phyloP scores from a whole-genome alignment of 495 filamentous ascomycete genomes.

The Acidiella bohemica region DNA sequence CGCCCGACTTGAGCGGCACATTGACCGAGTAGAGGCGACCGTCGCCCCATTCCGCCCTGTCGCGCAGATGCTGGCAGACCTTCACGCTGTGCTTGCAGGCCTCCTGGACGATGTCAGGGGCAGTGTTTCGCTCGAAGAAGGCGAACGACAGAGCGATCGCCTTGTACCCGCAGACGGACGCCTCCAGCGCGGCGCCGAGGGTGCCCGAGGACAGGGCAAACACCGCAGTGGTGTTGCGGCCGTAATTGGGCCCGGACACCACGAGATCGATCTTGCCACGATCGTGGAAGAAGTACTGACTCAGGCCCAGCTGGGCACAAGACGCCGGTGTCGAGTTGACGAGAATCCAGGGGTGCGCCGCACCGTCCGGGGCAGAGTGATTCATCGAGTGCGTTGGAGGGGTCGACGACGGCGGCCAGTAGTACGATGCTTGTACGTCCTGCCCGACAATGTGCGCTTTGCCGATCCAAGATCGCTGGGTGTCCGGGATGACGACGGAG shows the following conservation, averaged over 20 bases:
- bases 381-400: constrained; percentile 34
- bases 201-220: constrained; percentile 86
- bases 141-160: constrained; percentile 79
- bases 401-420: constrained; percentile 48
- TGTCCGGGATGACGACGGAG: constrained; percentile 78
- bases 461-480: constrained; percentile 92
- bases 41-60: constrained; percentile 55
- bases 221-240: constrained; percentile 80
- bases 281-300: constrained; percentile 75
- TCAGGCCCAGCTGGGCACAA: constrained; percentile 80
- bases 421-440: constrained; percentile 77
- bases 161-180: constrained; percentile 62
- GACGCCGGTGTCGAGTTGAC: constrained; percentile 78
- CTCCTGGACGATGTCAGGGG: constrained; percentile 59
- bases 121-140: constrained; percentile 69
- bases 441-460: constrained; percentile 90
- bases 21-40: constrained; percentile 68
- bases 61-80: constrained; percentile 62
- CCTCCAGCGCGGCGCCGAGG: constrained; percentile 82
- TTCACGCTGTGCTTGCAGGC: constrained; percentile 56
- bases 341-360: constrained; percentile 75
- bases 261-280: constrained; percentile 72
- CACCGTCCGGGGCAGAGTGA: neutral
- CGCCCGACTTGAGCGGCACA: constrained; percentile 59
- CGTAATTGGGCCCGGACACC: constrained; percentile 86